A percentile compares a stretch with the other conserved stretches of the same genome.
phyloP scores from a whole-genome alignment of 2,329 filamentous ascomycete genomes.

The Aspergillus quadricinctus region DNA sequence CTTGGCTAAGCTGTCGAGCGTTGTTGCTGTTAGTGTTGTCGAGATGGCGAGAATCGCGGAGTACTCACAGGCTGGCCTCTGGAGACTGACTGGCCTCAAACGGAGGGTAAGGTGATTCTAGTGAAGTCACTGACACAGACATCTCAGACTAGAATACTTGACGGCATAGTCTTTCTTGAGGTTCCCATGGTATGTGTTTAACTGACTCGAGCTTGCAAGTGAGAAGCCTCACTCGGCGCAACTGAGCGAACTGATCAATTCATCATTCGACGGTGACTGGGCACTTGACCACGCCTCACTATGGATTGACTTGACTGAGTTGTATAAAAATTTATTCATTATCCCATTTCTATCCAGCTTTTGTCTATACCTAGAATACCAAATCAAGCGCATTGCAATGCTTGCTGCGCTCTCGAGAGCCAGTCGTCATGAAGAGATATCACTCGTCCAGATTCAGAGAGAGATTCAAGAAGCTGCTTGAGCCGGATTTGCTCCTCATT shows the following conservation, averaged over 20 bases:
- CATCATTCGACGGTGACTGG: background rate
- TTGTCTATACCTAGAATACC: constrained; percentile 14
- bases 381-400: constrained; percentile 13
- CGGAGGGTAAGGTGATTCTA: background rate
- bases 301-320: background rate
- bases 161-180: background rate
- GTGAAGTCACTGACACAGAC: background rate
- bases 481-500: constrained; percentile 14
- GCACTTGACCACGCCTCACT: background rate
- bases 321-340: background rate
- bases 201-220: background rate
- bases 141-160: background rate
- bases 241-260: background rate
- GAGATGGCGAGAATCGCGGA: background rate
- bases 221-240: background rate
- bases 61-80: background rate
- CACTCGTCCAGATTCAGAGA: constrained; percentile 21
- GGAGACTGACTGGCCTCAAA: background rate
- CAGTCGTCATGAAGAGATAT: constrained; percentile 30
- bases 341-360: constrained; percentile 13
- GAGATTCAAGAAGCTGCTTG: constrained; percentile 18
- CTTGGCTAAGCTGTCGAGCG: background rate
- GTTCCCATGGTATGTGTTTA: background rate
- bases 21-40: background rate
- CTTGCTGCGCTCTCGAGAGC: constrained; percentile 25